Evolutionary conservation across 805 yeast species (phyloP).

Genomic region (Yarrowia bubula): DNA sequence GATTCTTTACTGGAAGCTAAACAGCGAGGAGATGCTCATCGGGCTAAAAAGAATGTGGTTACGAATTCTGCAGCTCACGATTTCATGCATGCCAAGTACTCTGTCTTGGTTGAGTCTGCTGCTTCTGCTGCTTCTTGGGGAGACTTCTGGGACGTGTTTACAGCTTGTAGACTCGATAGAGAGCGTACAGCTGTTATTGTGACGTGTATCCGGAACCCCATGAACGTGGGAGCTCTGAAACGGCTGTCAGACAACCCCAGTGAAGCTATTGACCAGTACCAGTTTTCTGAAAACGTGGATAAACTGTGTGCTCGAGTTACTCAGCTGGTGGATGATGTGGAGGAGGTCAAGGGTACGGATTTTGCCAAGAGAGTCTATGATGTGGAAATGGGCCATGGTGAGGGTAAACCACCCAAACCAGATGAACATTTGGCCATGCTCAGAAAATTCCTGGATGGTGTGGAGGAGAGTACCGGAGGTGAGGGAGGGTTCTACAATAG

Average conservation of each 20-base stretch:
- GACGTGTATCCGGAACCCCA: not conserved
- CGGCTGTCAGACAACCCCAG: constrained; percentile 4
- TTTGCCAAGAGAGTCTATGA: not conserved
- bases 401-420: not conserved
- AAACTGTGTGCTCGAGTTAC: constrained; percentile 7
- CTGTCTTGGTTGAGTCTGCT: not conserved
- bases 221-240: not conserved
- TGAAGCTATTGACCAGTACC: constrained; percentile 18
- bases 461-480: not conserved
- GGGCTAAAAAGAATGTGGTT: not conserved
- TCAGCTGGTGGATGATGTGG: constrained; percentile 5
- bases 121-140: not conserved
- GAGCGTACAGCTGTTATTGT: not conserved
- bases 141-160: constrained; percentile 18
- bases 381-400: not conserved
- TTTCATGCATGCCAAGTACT: constrained; percentile 11
- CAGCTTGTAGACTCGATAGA: constrained; percentile 22
- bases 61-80: not conserved
- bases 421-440: not conserved
- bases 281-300: constrained; percentile 18
- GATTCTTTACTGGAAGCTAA: constrained; percentile 2
- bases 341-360: not conserved
- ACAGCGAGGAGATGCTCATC: not conserved
- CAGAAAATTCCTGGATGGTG: not conserved
- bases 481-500: not conserved